Percentiles rank a stretch among this genome's conserved stretches.
Evolutionary conservation across 345 rosid species (phyloP).

Genomic region (Bretschneidera sinensis): DNA sequence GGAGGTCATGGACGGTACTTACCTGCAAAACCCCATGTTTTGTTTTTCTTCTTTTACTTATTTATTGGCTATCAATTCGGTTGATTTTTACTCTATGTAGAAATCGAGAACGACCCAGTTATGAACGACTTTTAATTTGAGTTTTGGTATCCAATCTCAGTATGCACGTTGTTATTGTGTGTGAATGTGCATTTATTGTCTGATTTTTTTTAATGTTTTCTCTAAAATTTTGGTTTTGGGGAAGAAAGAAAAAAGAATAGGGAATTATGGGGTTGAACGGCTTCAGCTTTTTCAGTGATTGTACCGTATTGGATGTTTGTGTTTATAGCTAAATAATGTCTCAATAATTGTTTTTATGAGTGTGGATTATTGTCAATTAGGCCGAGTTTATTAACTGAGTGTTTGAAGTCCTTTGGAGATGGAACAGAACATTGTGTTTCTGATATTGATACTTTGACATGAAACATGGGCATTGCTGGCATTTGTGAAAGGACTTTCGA

Average conservation of each 20-base stretch:
- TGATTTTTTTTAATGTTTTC: background rate
- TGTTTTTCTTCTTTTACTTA: background rate
- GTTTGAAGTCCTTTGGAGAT: too few species aligned
- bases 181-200: background rate
- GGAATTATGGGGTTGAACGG: background rate
- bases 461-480: too few species aligned
- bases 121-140: constrained; percentile 1
- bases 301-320: too few species aligned
- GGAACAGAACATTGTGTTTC: too few species aligned
- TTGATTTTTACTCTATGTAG: background rate
- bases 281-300: background rate
- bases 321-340: too few species aligned
- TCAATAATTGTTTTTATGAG: too few species aligned
- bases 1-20: constrained; percentile 54
- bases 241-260: background rate
- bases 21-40: background rate
- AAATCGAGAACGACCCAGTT: constrained; percentile 2
- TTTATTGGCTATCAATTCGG: constrained; percentile 3
- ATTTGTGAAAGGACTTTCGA: too few species aligned
- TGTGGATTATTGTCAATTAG: background rate
- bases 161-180: background rate
- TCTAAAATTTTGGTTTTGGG: background rate
- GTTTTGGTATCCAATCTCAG: background rate
- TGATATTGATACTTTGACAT: too few species aligned
- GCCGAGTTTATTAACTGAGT: too few species aligned